These are phyloP conservation scores for Fragaria nilgerrensis DNA, from an alignment of 306 rosid genomes.

Conservation along the genomic window DNA sequence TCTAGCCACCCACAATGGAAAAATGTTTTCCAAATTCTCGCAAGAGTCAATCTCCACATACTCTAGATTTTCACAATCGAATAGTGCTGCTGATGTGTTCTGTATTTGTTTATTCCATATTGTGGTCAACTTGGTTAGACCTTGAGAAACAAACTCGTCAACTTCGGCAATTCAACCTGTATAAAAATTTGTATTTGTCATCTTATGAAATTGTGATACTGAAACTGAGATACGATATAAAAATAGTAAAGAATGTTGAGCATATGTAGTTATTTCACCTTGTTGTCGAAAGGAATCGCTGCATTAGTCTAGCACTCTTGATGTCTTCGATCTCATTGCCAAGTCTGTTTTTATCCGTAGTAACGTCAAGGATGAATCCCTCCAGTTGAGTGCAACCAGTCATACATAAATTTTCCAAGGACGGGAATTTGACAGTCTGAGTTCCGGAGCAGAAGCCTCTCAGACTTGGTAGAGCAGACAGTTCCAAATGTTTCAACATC, in stretches of 20 bases:
- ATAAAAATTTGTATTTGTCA: neutral
- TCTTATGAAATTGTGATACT: too few species aligned
- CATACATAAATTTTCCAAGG: neutral
- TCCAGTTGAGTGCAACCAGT: neutral
- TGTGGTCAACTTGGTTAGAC: too few species aligned
- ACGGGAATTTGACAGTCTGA: neutral
- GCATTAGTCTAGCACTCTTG: neutral
- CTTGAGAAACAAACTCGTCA: accelerated
- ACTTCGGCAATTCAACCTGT: neutral
- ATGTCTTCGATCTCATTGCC: neutral
- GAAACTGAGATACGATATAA: too few species aligned
- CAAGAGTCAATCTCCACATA: conserved; percentile 15
- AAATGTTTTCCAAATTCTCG: conserved; percentile 12
- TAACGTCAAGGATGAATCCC: neutral
- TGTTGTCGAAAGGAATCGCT: neutral
- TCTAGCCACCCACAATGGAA: conserved; percentile 25
- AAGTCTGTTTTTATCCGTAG: neutral
- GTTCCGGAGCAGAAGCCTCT: neutral
- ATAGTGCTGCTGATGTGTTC: too few species aligned
- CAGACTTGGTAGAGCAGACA: neutral
- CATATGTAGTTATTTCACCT: neutral
- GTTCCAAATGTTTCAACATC: neutral
- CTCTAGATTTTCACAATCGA: neutral
- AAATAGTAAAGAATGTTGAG: too few species aligned
- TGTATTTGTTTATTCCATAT: too few species aligned